These are phyloP conservation scores for Penicillium cataractarum DNA, from an alignment of 495 filamentous ascomycete species.

Conservation along the genomic window DNA sequence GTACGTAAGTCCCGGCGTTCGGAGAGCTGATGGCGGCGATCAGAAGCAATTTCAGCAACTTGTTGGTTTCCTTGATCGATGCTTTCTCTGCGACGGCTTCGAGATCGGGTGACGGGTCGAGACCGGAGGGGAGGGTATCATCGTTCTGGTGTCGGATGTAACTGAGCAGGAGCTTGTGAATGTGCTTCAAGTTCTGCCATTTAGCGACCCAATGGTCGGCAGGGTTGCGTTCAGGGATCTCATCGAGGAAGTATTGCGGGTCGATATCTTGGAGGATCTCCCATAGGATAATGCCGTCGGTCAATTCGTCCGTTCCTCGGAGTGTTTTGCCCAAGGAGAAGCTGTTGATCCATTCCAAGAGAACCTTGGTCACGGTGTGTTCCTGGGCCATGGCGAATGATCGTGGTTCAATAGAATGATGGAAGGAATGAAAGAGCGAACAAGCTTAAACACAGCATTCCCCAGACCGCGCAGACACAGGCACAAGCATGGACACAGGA, in stretches of 20 bases:
- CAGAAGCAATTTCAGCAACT: constrained; percentile 67
- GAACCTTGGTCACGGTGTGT: constrained; percentile 51
- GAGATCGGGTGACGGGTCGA: constrained; percentile 56
- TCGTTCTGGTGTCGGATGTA: constrained; percentile 65
- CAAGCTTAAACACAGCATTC: constrained; percentile 21
- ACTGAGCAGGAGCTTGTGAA: constrained; percentile 65
- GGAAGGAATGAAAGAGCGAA: constrained; percentile 19
- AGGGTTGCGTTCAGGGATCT: constrained; percentile 59
- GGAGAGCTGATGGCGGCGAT: constrained; percentile 63
- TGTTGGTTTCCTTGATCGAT: constrained; percentile 46
- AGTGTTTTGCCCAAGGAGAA: constrained; percentile 52
- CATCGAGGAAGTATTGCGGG: constrained; percentile 66
- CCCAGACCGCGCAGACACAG: constrained; percentile 8
- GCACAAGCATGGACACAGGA: constrained; percentile 1
- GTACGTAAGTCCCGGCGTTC: constrained; percentile 57
- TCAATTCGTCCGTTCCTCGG: constrained; percentile 62
- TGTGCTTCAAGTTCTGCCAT: constrained; percentile 66
- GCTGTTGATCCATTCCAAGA: constrained; percentile 63
- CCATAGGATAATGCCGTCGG: constrained; percentile 76
- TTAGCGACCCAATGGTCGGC: constrained; percentile 54
- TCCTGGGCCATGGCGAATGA: constrained; percentile 45
- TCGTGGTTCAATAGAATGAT: constrained; percentile 12
- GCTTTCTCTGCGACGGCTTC: constrained; percentile 59
- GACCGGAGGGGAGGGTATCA: constrained; percentile 50
- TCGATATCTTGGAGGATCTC: constrained; percentile 69